These are phyloP conservation scores for Linderniella brevidens DNA, from an alignment of 257 asterid genomes.

Conservation along the genomic window DNA sequence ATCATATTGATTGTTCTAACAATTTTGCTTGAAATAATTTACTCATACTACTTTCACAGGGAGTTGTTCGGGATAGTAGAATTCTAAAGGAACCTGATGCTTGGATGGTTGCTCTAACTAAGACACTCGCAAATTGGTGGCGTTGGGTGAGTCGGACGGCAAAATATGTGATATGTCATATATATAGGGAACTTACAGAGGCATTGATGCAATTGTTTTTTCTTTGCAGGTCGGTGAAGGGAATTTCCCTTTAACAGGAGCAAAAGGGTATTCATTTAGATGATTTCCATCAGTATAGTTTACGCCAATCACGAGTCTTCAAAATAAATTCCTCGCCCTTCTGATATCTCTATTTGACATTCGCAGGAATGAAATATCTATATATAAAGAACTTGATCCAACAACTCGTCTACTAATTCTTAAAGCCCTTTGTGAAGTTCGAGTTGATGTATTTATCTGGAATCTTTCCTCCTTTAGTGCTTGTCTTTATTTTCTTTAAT, in stretches of 20 bases:
- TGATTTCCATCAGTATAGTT: conserved; percentile 4
- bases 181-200: conserved; percentile 8
- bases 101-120: conserved; percentile 50
- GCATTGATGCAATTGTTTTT: conserved; percentile 2
- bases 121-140: conserved; percentile 64
- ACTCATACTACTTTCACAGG: conserved; percentile 24
- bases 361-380: conserved; percentile 56
- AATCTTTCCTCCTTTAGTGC: conserved; percentile 9
- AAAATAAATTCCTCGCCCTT: no score
- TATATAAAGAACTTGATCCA: conserved; percentile 64
- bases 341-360: conserved; percentile 10
- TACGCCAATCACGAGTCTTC: background rate
- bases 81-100: conserved; percentile 28
- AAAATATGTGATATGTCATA: conserved; percentile 6
- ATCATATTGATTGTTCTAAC: background rate
- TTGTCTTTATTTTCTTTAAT: conserved; percentile 3
- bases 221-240: conserved; percentile 69
- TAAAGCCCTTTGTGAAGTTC: conserved; percentile 84
- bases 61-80: conserved; percentile 34
- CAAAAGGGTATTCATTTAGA: conserved; percentile 46
- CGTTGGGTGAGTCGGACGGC: conserved; percentile 55
- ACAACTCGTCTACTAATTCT: conserved; percentile 48
- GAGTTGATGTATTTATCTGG: conserved; percentile 54
- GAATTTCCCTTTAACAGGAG: conserved; percentile 45
- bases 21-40: background rate